Evolutionary conservation across 1,284 basidiomycete genomes (phyloP).

Genomic region (Cutaneotrichosporon cavernicola): DNA sequence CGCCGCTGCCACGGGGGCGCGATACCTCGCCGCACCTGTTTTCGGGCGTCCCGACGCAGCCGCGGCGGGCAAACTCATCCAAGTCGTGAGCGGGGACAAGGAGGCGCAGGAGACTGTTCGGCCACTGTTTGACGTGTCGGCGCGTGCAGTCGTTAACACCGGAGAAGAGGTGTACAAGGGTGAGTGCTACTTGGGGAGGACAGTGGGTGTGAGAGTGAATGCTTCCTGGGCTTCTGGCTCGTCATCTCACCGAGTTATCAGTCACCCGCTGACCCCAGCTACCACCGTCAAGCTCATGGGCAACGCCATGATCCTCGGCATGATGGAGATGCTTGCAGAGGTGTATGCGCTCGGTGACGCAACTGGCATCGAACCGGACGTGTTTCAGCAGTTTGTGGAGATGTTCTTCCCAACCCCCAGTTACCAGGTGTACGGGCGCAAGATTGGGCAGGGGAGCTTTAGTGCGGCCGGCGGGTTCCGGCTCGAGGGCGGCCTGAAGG

Average conservation of each 20-base stretch:
- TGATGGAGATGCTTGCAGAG: conserved; percentile 45
- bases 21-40: conserved; percentile 39
- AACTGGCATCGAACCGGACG: conserved; percentile 33
- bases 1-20: conserved; percentile 24
- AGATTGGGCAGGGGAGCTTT: conserved; percentile 42
- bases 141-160: conserved; percentile 35
- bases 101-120: conserved; percentile 27
- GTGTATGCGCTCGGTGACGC: conserved; percentile 42
- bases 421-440: conserved; percentile 41
- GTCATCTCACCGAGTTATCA: too few species aligned
- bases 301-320: conserved; percentile 42
- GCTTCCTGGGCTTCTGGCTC: not conserved
- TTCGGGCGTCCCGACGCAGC: conserved; percentile 42
- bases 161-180: conserved; percentile 43
- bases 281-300: conserved; percentile 45
- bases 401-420: conserved; percentile 43
- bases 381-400: conserved; percentile 35
- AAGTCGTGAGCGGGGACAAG: conserved; percentile 31
- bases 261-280: conserved; percentile 25
- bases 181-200: conserved; percentile 15
- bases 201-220: too few species aligned
- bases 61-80: conserved; percentile 34
- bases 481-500: conserved; percentile 42
- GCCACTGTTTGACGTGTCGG: conserved; percentile 25
- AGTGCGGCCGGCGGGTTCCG: conserved; percentile 34